Conservation (phyloP, 2,329 filamentous ascomycete species). For the Leptographium galeiforme region DNA sequence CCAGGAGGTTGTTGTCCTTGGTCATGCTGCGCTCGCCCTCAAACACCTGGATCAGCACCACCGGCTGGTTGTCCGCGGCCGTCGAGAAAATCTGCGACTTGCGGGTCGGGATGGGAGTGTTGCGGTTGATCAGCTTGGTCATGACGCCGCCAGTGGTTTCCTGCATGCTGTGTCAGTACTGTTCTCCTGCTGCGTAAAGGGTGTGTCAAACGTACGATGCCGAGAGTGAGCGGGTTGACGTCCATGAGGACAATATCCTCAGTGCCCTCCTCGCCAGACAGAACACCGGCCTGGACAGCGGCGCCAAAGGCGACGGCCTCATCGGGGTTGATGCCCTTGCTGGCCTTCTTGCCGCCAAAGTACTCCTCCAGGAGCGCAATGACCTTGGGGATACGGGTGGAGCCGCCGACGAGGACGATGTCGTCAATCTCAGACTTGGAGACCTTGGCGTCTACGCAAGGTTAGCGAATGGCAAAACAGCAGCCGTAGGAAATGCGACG, state of each 20-base stretch:
- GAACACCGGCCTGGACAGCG: constrained; percentile 90
- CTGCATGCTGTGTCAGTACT: neutral
- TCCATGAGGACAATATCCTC: constrained; percentile 85
- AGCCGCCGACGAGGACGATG: constrained; percentile 96
- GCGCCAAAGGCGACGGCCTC: constrained; percentile 98
- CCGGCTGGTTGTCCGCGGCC: constrained; percentile 90
- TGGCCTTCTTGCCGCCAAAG: constrained; percentile 91
- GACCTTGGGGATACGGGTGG: constrained; percentile 98
- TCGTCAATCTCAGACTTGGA: constrained; percentile 93
- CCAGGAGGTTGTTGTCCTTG: constrained; percentile 93
- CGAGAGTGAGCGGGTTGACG: constrained; percentile 89
- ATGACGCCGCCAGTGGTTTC: constrained; percentile 96
- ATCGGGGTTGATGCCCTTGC: constrained; percentile 99
- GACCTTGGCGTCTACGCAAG: constrained; percentile 65
- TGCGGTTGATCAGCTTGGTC: constrained; percentile 91
- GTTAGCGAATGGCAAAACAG: neutral
- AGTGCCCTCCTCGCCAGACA: constrained; percentile 76
- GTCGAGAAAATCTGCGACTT: constrained; percentile 98
- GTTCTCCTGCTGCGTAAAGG: too few relatives aligned
- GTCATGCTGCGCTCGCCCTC: constrained; percentile 91
- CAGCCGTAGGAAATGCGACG: neutral
- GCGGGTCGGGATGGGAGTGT: constrained; percentile 88
- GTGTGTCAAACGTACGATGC: constrained; percentile 39
- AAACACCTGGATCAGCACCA: constrained; percentile 88
- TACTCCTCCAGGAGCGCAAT: constrained; percentile 88